A percentile compares a stretch with the other conserved stretches of the same genome.
These are phyloP conservation scores for Kodamaea leandrae DNA, from an alignment of 805 yeast species.

Conservation along the genomic window DNA sequence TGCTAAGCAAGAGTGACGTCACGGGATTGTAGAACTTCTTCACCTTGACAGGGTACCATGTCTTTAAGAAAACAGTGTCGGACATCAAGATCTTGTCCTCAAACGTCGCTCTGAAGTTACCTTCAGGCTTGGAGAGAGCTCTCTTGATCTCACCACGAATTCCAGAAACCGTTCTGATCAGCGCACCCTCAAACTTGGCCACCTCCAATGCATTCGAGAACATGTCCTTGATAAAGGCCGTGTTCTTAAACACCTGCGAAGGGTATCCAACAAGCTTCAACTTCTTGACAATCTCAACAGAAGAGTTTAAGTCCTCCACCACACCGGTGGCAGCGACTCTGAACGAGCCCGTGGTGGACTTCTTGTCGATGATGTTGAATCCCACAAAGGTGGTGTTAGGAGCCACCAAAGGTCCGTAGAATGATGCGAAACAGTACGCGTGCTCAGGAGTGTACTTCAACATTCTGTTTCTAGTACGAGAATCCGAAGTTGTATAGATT, in stretches of 20 bases:
- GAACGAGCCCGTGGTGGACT: constrained; percentile 83
- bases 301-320: constrained; percentile 87
- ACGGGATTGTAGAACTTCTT: constrained; percentile 95
- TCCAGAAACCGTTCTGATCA: constrained; percentile 94
- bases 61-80: constrained; percentile 84
- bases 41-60: constrained; percentile 95
- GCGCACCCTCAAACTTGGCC: constrained; percentile 97
- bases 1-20: constrained; percentile 73
- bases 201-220: constrained; percentile 89
- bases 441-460: constrained; percentile 98
- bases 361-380: constrained; percentile 80
- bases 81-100: constrained; percentile 92
- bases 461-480: constrained; percentile 97
- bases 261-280: constrained; percentile 95
- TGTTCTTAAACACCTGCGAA: constrained; percentile 86
- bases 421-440: constrained; percentile 91
- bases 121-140: constrained; percentile 92
- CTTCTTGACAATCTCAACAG: constrained; percentile 91
- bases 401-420: constrained; percentile 95
- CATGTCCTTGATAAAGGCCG: constrained; percentile 98
- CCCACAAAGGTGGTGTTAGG: constrained; percentile 98
- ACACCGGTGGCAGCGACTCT: constrained; percentile 97
- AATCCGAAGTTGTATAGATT: constrained; percentile 92
- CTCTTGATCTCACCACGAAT: constrained; percentile 96
- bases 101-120: constrained; percentile 92